Evolutionary conservation across 495 filamentous ascomycete species (phyloP), one percentile per base, ranked within the genome.

Genomic region (Parathielavia hyrcaniae): DNA sequence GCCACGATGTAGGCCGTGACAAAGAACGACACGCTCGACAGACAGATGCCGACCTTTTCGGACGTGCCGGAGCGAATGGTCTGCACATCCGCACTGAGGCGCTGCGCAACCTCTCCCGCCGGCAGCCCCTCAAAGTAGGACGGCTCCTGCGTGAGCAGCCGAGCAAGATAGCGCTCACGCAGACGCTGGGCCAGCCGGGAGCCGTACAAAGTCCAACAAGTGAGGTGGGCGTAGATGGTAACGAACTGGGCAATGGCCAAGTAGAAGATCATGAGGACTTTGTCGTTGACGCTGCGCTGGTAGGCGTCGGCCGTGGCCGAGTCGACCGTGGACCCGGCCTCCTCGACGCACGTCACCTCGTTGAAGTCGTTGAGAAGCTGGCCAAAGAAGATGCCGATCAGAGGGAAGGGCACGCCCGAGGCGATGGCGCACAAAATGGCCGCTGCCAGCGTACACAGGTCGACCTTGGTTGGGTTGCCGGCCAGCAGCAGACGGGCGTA

Each of bases 361-460:
- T 87, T 86, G 59, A 88, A 76, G 61, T 82, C 76, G 70, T 89
- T 80, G 57, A 89, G 74, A 7, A 89, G 75, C 68, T 86, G 70
- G 53, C 85, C 85, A 60, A 87, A 89, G 35, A 87, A 66, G 56
- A 89, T 82, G 22, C 81, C 83, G 39, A 87, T 81, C 23, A 87
- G 69, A 14, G 84, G 85, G 51, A 87, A 86, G 13, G 85, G 86
- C 1, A 86, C 80, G 53, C 85, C 85, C 12, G 86, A 80, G 12
- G 76, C 84, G 26, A 84, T 77, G 34, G 85, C 76, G 43, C 73
- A 69, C 11, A 82, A 34, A 48, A 80, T 67, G 34, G 81, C 85
- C 9, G 72, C 61, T 19, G 69, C n/a, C n/a, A 87, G 70, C 44
- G 80, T 67, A 41, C 71, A 58, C 19, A 78, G 61, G 59, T 86